Evolutionary conservation across 2,329 filamentous ascomycete genomes (phyloP).

Genomic region (Sporothrix globosa): DNA sequence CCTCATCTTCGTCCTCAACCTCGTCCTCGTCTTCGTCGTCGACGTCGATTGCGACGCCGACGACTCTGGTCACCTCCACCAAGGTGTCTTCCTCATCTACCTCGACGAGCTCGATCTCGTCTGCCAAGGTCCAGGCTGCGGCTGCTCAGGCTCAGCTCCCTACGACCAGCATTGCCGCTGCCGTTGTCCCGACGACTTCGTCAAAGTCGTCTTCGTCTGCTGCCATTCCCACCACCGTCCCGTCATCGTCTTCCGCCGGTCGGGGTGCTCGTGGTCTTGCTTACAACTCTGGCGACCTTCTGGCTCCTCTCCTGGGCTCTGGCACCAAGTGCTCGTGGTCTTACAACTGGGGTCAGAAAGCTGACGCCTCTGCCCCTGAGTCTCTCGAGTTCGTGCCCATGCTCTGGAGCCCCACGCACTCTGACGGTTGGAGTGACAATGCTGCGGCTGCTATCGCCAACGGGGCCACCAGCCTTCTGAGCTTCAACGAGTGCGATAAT

Average conservation of each 20-base stretch:
- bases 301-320: slow-evolving; percentile 53
- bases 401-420: slow-evolving; percentile 62
- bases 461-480: slow-evolving; percentile 62
- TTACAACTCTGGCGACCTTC: slow-evolving; percentile 64
- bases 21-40: not conserved
- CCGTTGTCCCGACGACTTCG: slow-evolving; percentile 35
- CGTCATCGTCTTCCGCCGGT: slow-evolving; percentile 36
- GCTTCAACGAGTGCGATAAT: slow-evolving; percentile 74
- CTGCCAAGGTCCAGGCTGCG: not conserved
- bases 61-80: slow-evolving; percentile 31
- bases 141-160: slow-evolving; percentile 18
- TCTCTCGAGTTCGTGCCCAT: slow-evolving; percentile 66
- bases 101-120: slow-evolving; percentile 9
- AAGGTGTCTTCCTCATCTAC: slow-evolving; percentile 15
- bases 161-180: slow-evolving; percentile 31
- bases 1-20: not conserved
- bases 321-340: slow-evolving; percentile 58
- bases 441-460: slow-evolving; percentile 56
- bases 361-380: slow-evolving; percentile 47
- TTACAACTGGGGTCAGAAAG: slow-evolving; percentile 67
- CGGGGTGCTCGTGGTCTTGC: slow-evolving; percentile 66
- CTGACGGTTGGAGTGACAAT: slow-evolving; percentile 54
- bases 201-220: slow-evolving; percentile 33
- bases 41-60: slow-evolving; percentile 29
- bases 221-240: slow-evolving; percentile 34